phyloP scores from a whole-genome alignment of 169 alveolate species.

The Besnoitia besnoiti region DNA sequence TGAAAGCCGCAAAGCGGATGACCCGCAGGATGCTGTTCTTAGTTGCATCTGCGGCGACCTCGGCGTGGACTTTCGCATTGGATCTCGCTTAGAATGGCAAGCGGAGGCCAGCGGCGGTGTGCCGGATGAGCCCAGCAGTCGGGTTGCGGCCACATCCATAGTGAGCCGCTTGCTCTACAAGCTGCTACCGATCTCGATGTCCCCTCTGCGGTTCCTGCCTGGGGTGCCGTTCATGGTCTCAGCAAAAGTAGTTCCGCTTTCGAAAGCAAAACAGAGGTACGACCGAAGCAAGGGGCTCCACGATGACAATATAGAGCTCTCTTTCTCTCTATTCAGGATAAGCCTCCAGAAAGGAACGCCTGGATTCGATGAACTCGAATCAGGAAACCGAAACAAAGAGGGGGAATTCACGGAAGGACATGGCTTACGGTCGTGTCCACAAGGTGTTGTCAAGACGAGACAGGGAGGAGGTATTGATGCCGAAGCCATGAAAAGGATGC shows the following conservation, averaged over 20 bases:
- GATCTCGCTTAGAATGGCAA: neutral
- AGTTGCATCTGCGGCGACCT: neutral
- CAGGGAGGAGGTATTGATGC: neutral
- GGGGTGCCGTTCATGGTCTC: conserved; percentile 21
- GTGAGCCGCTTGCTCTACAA: neutral
- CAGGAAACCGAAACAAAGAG: neutral
- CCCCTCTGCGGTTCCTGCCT: conserved; percentile 3
- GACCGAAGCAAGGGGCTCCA: neutral
- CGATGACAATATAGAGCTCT: neutral
- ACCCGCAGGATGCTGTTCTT: neutral
- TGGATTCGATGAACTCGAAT: neutral
- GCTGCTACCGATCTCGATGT: neutral
- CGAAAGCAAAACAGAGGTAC: neutral
- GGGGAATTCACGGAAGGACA: neutral
- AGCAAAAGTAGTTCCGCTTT: neutral
- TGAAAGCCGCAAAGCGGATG: neutral
- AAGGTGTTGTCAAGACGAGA: neutral
- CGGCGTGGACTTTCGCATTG: neutral
- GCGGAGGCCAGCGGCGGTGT: neutral
- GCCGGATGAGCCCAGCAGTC: neutral
- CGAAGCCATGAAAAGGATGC: neutral
- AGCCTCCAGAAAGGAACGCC: neutral
- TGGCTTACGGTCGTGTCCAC: neutral
- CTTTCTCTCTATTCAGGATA: neutral
- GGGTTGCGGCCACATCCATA: neutral